These are phyloP conservation scores for Clavispora carvajalis DNA, from an alignment of 805 yeast genomes.

Conservation along the genomic window DNA sequence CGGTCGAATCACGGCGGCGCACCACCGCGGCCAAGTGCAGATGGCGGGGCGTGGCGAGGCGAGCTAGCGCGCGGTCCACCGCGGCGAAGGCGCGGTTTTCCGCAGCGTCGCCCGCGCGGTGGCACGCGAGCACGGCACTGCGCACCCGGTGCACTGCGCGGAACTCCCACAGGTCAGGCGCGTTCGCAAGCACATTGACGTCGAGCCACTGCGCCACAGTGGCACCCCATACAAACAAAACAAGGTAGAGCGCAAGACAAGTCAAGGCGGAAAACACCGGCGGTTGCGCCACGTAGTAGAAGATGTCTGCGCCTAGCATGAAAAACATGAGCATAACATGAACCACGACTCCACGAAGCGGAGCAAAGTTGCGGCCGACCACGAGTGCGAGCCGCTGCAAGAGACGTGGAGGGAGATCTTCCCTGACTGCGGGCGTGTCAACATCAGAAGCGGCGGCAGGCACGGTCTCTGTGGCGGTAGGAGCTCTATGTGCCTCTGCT, in stretches of 20 bases:
- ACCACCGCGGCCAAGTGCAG: slow-evolving; percentile 3
- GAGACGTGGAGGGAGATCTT: not conserved
- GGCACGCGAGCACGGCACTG: slow-evolving; percentile 2
- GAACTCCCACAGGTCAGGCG: slow-evolving; percentile 6
- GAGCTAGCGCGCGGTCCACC: not conserved
- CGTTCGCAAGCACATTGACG: slow-evolving; percentile 4
- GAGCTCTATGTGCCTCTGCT: too few relatives aligned
- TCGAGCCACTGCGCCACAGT: slow-evolving; percentile 13
- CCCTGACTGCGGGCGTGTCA: not conserved
- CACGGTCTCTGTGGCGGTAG: too few relatives aligned
- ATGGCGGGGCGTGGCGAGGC: slow-evolving; percentile 2
- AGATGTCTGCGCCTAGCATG: slow-evolving; percentile 5
- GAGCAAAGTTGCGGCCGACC: not conserved
- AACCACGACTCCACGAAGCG: not conserved
- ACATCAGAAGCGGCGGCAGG: too few relatives aligned
- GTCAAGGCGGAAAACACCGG: slow-evolving; percentile 4
- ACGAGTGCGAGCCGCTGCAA: not conserved
- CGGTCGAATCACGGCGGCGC: not conserved
- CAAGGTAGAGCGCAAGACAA: not conserved
- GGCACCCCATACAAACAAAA: slow-evolving; percentile 9
- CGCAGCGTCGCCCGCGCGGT: not conserved
- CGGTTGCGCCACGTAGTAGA: slow-evolving; percentile 3
- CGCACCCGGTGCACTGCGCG: slow-evolving; percentile 3
- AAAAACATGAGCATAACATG: not conserved
- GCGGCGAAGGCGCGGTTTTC: not conserved